Conservation (phyloP, 345 rosid species). For the Anacardium occidentale region DNA sequence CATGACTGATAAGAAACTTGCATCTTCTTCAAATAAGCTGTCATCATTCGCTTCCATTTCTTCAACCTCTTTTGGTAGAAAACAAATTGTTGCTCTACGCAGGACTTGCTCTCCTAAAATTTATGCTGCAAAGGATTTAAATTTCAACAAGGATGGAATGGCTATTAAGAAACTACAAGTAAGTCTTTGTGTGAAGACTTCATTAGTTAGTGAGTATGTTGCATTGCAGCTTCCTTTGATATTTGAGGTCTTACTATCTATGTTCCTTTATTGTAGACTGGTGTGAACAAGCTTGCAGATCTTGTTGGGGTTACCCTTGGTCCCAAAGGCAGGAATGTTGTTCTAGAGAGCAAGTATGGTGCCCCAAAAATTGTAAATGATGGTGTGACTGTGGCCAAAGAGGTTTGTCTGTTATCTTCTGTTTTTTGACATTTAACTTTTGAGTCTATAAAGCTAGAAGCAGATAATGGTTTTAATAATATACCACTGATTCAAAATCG, state of each 20-base stretch:
- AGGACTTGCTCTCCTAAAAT: constrained; percentile 53
- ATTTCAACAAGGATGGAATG: constrained; percentile 93
- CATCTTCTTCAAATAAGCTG: constrained; percentile 50
- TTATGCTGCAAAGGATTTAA: constrained; percentile 86
- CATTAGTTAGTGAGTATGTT: neutral
- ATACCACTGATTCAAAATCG: neutral
- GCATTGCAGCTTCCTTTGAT: neutral
- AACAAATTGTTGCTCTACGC: constrained; percentile 46
- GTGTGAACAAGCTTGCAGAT: constrained; percentile 98
- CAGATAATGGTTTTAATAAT: neutral
- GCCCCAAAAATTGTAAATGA: constrained; percentile 97
- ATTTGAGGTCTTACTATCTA: constrained; percentile 1
- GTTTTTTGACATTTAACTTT: neutral
- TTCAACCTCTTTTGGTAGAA: constrained; percentile 52
- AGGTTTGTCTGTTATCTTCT: constrained; percentile 43
- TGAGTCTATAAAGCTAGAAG: neutral
- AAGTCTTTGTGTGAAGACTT: constrained; percentile 23
- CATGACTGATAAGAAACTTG: constrained; percentile 54
- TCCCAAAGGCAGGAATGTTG: constrained; percentile 95
- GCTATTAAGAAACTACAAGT: constrained; percentile 90
- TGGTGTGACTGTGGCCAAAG: constrained; percentile 96
- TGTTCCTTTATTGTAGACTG: constrained; percentile 48
- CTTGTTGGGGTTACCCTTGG: constrained; percentile 97
- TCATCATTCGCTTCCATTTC: constrained; percentile 73
- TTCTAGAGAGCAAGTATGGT: constrained; percentile 97